Conservation (phyloP, 192 early-diverging fungal genomes). For the Gigaspora rosea region DNA sequence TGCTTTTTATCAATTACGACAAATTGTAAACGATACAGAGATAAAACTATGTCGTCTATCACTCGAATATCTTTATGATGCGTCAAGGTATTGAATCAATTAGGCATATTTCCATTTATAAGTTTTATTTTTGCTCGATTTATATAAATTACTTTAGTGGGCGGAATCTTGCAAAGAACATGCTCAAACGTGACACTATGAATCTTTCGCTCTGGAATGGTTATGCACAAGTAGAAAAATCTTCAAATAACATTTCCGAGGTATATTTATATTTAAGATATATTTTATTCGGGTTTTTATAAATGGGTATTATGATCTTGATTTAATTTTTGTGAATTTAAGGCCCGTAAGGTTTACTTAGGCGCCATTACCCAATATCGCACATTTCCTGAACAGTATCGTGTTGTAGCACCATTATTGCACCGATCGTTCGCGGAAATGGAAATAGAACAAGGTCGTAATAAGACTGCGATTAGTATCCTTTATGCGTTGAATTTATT, state of each 20-base stretch:
- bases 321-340: neutral
- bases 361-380: slow-evolving; percentile 46
- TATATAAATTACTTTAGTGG: slow-evolving; percentile 36
- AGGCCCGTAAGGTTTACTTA: slow-evolving; percentile 54
- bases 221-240: slow-evolving; percentile 54
- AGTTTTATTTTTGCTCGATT: too few relatives aligned
- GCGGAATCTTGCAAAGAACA: slow-evolving; percentile 49
- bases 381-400: slow-evolving; percentile 40
- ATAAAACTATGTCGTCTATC: slow-evolving; percentile 46
- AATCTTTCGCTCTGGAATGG: slow-evolving; percentile 58
- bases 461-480: slow-evolving; percentile 48
- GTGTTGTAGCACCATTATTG: slow-evolving; percentile 41
- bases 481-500: slow-evolving; percentile 15
- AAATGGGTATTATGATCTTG: neutral
- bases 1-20: slow-evolving; percentile 46
- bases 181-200: slow-evolving; percentile 44
- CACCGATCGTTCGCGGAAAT: slow-evolving; percentile 52
- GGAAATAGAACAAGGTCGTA: slow-evolving; percentile 51
- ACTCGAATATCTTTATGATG: slow-evolving; percentile 41
- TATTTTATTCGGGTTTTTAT: neutral
- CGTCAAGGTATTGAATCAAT: neutral
- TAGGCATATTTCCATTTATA: too few relatives aligned
- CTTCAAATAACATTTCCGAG: slow-evolving; percentile 45
- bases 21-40: slow-evolving; percentile 37
- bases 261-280: slow-evolving; percentile 34